phyloP scores from a whole-genome alignment of 352 stramenopile genomes.

The Phytophthora capsici region DNA sequence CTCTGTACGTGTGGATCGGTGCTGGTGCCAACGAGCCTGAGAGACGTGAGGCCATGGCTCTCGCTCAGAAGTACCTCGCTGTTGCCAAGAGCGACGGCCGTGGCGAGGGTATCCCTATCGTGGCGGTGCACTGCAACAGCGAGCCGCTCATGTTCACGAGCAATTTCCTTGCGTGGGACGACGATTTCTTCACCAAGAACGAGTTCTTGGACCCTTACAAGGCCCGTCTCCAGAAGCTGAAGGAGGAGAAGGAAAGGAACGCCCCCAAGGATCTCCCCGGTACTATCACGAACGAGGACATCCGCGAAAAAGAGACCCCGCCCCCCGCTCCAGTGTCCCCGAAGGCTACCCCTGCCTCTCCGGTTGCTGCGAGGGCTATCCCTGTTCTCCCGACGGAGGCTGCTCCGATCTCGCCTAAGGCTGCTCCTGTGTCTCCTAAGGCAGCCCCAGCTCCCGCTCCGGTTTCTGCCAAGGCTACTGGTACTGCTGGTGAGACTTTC shows the following conservation, averaged over 20 bases:
- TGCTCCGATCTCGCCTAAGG: conserved; percentile 22
- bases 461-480: conserved; percentile 35
- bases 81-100: conserved; percentile 83
- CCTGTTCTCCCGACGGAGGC: conserved; percentile 35
- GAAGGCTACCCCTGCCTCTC: conserved; percentile 7
- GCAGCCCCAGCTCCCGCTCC: conserved; percentile 16
- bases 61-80: conserved; percentile 78
- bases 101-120: conserved; percentile 81
- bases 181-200: conserved; percentile 78
- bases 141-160: conserved; percentile 92
- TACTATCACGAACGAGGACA: conserved; percentile 60
- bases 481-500: conserved; percentile 48
- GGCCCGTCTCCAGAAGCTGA: conserved; percentile 77
- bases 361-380: conserved; percentile 11
- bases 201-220: conserved; percentile 92
- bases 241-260: conserved; percentile 83
- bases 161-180: conserved; percentile 93
- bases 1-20: conserved; percentile 93
- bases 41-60: conserved; percentile 66
- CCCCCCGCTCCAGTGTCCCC: conserved; percentile 10
- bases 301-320: conserved; percentile 39
- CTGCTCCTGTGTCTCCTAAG: conserved; percentile 18
- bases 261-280: conserved; percentile 58
- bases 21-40: conserved; percentile 73
- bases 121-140: conserved; percentile 79